Base-by-base conservation (phyloP, 768 basidiomycete genomes). In the Russula earlei region DNA sequence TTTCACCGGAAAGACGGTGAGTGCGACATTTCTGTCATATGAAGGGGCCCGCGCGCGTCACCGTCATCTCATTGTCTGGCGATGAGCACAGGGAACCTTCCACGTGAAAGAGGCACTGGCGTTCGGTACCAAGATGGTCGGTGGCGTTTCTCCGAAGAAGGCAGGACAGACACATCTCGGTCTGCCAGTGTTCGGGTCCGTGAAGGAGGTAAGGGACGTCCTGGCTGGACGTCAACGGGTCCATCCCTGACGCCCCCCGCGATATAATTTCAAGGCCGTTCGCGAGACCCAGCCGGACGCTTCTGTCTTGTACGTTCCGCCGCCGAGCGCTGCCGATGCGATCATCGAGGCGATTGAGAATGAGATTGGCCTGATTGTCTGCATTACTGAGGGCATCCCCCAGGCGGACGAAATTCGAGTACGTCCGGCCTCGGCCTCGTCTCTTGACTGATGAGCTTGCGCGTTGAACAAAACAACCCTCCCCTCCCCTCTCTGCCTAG, bases 301-400 rank as follows among this genome's bases (percentile, higher is more conserved):
- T 27, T 85, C 91, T 34, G 84, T 99, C 56, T 83, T 99, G 72
- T 99, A 98, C 70, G 96, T 99, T 14, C 96, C 96, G 5, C 96
- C 96, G n/a, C 91, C 94, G 4, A 78, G 79, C 48, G 95, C 95
- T 19, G 96, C 91, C 27, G 94, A 95, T 62, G 96, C 96, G 40
- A 97, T 99, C 69, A 84, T 99, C 53, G 96, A 99, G 71, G 96
- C 96, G 34, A 97, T 99, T 65, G 96, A 98, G 71, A 91, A 90
- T 64, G 96, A 99, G 72, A 94, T 99, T 75, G 84, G 86, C 17
- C 74, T 99, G 57, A 99, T 99, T 75, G 96, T 99, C 45, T 94
- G 93, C 69, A 89, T 99, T 64, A 99, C 96, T 12, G 96, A 99
- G 72, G 96, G 96, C 40, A 99, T 99, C 64, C 96, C 96, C 15